A percentile compares a stretch with the other conserved stretches of the same genome.
phyloP scores from a whole-genome alignment of 192 early-diverging fungal species.

The Funneliformis geosporum region DNA sequence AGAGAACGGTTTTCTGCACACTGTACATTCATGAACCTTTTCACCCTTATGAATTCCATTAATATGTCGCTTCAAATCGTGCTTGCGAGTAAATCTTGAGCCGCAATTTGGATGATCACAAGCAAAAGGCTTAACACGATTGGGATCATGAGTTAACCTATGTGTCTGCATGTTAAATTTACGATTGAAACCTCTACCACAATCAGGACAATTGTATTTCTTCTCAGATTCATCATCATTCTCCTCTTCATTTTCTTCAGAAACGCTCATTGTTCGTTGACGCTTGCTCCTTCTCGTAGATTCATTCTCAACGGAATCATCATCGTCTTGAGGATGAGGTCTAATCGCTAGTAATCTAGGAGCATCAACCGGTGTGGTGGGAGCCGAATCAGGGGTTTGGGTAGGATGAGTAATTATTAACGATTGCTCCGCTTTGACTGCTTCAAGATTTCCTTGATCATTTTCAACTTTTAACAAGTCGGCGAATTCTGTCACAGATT shows the following conservation, averaged over 20 bases:
- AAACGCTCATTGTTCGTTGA: background rate
- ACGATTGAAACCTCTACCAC: conserved; percentile 59
- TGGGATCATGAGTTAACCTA: conserved; percentile 64
- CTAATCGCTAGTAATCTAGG: background rate
- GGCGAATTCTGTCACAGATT: background rate
- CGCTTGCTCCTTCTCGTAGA: background rate
- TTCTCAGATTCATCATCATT: conserved; percentile 34
- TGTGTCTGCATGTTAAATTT: conserved; percentile 72
- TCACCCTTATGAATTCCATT: conserved; percentile 65
- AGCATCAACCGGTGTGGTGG: background rate
- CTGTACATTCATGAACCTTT: conserved; percentile 56
- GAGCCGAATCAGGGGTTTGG: background rate
- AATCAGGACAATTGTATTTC: conserved; percentile 57
- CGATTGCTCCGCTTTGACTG: background rate
- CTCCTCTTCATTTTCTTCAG: background rate
- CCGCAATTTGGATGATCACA: conserved; percentile 53
- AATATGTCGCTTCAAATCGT: conserved; percentile 71
- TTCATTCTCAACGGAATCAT: background rate
- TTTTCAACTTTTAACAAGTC: background rate
- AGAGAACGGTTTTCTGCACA: conserved; percentile 59
- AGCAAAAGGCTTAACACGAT: conserved; percentile 58
- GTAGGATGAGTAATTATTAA: background rate
- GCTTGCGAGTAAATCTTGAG: conserved; percentile 65
- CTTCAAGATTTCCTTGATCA: background rate
- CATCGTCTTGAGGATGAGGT: conserved; percentile 9